phyloP scores from a whole-genome alignment of 1,284 basidiomycete species.

The Moesziomyces sp. region DNA sequence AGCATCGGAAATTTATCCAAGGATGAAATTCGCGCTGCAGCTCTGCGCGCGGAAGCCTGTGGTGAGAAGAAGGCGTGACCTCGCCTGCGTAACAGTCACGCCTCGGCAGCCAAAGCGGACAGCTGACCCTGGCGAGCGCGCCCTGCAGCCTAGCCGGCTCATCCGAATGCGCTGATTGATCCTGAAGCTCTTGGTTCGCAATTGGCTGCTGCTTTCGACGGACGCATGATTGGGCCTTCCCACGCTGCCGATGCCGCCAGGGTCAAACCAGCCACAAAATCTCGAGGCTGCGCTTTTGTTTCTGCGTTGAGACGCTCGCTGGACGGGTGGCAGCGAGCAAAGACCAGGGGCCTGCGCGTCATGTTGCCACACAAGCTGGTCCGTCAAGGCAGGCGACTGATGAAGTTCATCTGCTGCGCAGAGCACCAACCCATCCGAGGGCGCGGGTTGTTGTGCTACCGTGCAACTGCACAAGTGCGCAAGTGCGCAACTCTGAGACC shows the following conservation, averaged over 20 bases:
- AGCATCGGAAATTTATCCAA: not conserved
- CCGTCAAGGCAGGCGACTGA: no score
- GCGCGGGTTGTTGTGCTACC: no score
- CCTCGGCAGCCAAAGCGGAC: slow-evolving; percentile 11
- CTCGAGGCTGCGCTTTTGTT: not conserved
- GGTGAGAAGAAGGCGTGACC: not conserved
- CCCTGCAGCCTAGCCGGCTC: not conserved
- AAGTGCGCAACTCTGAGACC: no score
- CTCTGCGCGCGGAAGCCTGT: not conserved
- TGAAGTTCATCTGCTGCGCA: not conserved
- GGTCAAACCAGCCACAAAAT: not conserved
- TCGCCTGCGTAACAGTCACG: not conserved
- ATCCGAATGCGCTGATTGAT: not conserved
- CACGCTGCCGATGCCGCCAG: not conserved
- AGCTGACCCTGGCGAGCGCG: slow-evolving; percentile 13
- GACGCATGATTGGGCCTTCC: not conserved
- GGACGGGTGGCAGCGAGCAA: no score
- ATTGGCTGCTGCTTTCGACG: no score
- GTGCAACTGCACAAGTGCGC: no score
- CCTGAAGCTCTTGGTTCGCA: no score
- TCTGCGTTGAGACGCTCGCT: no score
- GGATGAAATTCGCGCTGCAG: not conserved
- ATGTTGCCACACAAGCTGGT: not conserved
- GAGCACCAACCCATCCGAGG: no score
- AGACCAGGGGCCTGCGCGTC: not conserved